Base-by-base conservation (phyloP, 164 flowering plant species). In the Magnolia sinica region DNA sequence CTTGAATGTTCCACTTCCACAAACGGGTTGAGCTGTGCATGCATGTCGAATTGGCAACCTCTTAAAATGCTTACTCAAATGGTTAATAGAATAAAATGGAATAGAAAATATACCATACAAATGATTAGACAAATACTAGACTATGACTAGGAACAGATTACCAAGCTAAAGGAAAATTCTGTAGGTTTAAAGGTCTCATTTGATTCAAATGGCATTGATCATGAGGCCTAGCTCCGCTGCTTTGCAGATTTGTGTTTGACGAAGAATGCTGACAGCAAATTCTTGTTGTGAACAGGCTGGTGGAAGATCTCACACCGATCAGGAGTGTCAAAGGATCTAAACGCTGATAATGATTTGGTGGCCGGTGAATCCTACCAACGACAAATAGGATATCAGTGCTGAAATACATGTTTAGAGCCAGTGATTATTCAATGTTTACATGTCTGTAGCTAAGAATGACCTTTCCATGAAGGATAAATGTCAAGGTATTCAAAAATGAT, bases 281-380 rank as follows among this genome's bases (percentile, higher is more conserved):
- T 92, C 83, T 86, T 94, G 81, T 89, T 91, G 74, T 97, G 92
- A 81, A 76, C 82, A 74, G 95, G 92, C 45, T 87, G 81, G 29
- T 73, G 89, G 2, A 83, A 58, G 29, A 70, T 82, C 64, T 81
- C 90, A 59, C 74, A 87, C 31, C 82, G 84, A 74, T 75, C 85
- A 70, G 76, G 79, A 51, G 79, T 81, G 74, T 84, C 91, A 72
- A 89, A 88, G 74, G 98, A 92, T 78, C 87, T 82, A 80, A 75
- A 83, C 63, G 86, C 82, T 22, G 85, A 78, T 81, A 27, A 37
- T 68, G 89, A 9, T 19, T 82, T 84, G 77, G 85, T 88, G 74
- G 88, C 79, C 63, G 61, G 22, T 22, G 79, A 63, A 18, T 87
- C 91, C 98, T 94, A 91, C 64, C 82, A 79, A 52, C 13, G 18